Evolutionary conservation across 1,284 basidiomycete genomes (phyloP).

Genomic region (Sparassis latifolia): DNA sequence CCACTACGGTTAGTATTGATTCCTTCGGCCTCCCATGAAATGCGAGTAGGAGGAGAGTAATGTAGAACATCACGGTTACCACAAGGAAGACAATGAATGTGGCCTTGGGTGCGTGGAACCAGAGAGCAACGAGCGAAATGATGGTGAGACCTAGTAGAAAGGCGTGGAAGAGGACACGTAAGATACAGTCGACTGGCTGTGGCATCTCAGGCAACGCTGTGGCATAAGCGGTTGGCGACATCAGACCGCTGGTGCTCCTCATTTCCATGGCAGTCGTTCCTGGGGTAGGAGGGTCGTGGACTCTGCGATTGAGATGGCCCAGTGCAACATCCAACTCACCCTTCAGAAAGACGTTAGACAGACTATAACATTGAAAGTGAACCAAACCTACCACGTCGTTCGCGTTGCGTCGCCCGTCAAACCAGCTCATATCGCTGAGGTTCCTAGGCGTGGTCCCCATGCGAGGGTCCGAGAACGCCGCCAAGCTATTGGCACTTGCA

Average conservation of each 20-base stretch:
- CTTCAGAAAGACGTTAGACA: slow-evolving; percentile 29
- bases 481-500: slow-evolving; percentile 41
- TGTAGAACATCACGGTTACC: slow-evolving; percentile 55
- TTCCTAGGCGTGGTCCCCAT: slow-evolving; percentile 38
- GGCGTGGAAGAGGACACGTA: slow-evolving; percentile 51
- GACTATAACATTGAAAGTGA: slow-evolving; percentile 2
- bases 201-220: slow-evolving; percentile 32
- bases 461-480: slow-evolving; percentile 32
- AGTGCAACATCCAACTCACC: slow-evolving; percentile 63
- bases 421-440: slow-evolving; percentile 69
- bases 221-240: slow-evolving; percentile 18
- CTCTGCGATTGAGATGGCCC: slow-evolving; percentile 37
- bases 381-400: slow-evolving; percentile 50
- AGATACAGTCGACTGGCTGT: slow-evolving; percentile 29
- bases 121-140: slow-evolving; percentile 52
- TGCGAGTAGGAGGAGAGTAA: slow-evolving; percentile 42
- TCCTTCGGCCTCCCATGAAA: slow-evolving; percentile 49
- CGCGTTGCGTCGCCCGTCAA: slow-evolving; percentile 60
- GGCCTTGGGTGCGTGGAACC: slow-evolving; percentile 44
- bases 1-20: slow-evolving; percentile 50
- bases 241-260: slow-evolving; percentile 35
- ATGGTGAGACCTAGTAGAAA: slow-evolving; percentile 53
- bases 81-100: slow-evolving; percentile 61
- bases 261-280: slow-evolving; percentile 40
- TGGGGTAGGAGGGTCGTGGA: slow-evolving; percentile 39